Evolutionary conservation across 768 basidiomycete species (phyloP).

Genomic region (Lentinula detonsa): DNA sequence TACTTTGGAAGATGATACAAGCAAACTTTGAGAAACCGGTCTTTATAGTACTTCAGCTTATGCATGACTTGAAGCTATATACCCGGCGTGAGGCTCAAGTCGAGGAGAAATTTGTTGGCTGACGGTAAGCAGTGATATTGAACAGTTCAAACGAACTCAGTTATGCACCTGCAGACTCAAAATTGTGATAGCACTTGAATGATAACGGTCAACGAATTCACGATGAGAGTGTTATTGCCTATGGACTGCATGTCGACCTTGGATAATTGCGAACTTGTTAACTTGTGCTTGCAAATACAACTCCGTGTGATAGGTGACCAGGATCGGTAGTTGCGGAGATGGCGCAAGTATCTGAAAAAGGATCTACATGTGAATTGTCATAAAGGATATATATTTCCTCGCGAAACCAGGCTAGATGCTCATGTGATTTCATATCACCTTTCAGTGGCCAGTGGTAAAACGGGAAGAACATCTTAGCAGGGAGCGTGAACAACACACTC

Average conservation of each 20-base stretch:
- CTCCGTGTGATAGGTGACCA: background rate
- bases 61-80: background rate
- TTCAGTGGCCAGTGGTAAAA: background rate
- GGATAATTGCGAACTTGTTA: background rate
- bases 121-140: background rate
- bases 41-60: background rate
- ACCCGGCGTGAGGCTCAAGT: background rate
- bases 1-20: background rate
- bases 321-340: background rate
- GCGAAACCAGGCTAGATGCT: background rate
- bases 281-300: background rate
- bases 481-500: background rate
- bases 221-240: background rate
- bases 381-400: background rate
- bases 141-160: slow-evolving; percentile 3
- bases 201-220: background rate
- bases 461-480: slow-evolving; percentile 6
- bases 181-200: slow-evolving; percentile 2
- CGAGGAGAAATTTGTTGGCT: background rate
- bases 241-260: background rate
- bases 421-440: background rate
- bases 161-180: background rate
- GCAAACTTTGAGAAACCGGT: background rate
- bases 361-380: background rate
- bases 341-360: background rate